A percentile compares a stretch with the other conserved stretches of the same genome.
These are phyloP conservation scores for Citrus reticulata DNA, from an alignment of 345 rosid genomes.

Conservation along the genomic window DNA sequence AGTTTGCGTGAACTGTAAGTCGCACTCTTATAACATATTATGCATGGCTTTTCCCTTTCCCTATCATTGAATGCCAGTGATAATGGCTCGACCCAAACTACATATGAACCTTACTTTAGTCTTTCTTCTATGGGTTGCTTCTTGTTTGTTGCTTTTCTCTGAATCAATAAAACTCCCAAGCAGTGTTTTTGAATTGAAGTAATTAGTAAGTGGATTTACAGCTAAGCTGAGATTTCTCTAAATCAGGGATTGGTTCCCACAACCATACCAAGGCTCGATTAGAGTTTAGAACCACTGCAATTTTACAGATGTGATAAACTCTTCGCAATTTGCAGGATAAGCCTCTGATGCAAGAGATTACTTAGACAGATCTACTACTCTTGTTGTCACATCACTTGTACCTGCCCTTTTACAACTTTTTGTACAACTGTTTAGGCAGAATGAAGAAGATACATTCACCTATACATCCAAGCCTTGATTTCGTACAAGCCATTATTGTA, in stretches of 20 bases:
- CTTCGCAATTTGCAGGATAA: background rate
- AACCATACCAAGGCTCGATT: background rate
- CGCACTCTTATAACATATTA: constrained; percentile 6
- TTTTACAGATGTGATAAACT: background rate
- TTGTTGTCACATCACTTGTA: background rate
- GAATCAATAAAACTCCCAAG: background rate
- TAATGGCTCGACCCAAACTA: background rate
- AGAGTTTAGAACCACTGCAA: background rate
- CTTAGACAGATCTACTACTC: background rate
- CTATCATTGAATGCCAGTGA: background rate
- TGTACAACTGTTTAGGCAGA: background rate
- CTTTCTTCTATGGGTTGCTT: background rate
- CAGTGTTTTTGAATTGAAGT: background rate
- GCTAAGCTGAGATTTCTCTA: background rate
- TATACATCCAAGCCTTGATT: background rate
- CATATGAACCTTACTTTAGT: no score
- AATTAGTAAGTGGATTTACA: background rate
- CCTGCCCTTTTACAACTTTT: background rate
- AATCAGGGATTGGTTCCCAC: background rate
- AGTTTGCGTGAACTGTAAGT: constrained; percentile 75
- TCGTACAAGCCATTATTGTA: background rate
- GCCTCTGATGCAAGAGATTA: background rate
- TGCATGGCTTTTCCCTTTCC: constrained; percentile 4
- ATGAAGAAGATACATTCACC: background rate
- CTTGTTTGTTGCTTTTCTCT: background rate